Evolutionary conservation across 768 basidiomycete species (phyloP).

Genomic region (Boletus edulis): DNA sequence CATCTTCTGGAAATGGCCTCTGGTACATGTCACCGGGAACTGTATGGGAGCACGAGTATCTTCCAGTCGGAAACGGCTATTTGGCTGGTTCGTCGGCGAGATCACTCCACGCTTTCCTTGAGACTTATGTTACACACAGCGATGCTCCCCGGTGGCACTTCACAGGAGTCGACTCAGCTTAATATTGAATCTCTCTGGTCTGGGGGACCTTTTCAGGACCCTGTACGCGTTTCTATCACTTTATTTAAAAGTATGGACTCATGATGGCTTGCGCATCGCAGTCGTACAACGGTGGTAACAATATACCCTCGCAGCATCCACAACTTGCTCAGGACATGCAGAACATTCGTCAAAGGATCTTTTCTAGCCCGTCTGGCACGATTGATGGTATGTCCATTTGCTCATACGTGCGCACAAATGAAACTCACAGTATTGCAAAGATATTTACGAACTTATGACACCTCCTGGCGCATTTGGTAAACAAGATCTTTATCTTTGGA

Average conservation of each 20-base stretch:
- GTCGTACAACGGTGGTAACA: constrained; percentile 75
- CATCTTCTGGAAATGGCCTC: constrained; percentile 68
- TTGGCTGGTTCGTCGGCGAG: constrained; percentile 46
- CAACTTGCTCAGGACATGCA: constrained; percentile 50
- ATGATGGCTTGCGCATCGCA: background rate
- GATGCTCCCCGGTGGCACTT: constrained; percentile 61
- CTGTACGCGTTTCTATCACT: constrained; percentile 36
- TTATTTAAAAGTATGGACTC: background rate
- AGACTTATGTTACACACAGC: constrained; percentile 36
- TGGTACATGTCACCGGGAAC: constrained; percentile 60
- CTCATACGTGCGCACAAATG: background rate
- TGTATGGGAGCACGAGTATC: constrained; percentile 57
- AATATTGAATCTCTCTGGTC: constrained; percentile 80
- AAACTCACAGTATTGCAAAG: constrained; percentile 31
- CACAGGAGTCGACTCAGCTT: constrained; percentile 58
- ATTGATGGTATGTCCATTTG: constrained; percentile 43
- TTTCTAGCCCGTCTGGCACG: constrained; percentile 55
- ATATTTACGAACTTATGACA: constrained; percentile 51
- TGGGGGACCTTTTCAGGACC: constrained; percentile 68
- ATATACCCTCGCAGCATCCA: constrained; percentile 41
- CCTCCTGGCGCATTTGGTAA: constrained; percentile 62
- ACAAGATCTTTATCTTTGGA: constrained; percentile 5
- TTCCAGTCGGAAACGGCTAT: constrained; percentile 75
- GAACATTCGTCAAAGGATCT: constrained; percentile 53
- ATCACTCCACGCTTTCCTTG: background rate